Percentiles rank a stretch among this genome's conserved stretches.
Evolutionary conservation across 73 alveolate species (phyloP).

Genomic region (Tetrahymena elliotti): DNA sequence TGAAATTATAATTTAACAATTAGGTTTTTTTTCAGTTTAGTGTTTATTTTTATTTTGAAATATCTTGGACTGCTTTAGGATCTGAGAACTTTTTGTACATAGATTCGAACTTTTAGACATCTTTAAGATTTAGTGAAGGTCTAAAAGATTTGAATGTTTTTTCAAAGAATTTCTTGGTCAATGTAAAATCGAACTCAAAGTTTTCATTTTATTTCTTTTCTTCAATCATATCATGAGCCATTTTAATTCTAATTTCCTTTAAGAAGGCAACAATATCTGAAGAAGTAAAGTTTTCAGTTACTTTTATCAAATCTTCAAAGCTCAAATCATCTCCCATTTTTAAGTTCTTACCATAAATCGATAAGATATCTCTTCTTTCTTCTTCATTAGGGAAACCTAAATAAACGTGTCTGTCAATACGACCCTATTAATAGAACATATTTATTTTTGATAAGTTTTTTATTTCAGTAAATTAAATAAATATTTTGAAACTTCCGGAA

Average conservation of each 20-base stretch:
- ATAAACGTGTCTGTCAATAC: constrained; percentile 72
- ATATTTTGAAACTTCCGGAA: too few species aligned
- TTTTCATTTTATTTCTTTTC: not conserved
- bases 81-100: constrained; percentile 16
- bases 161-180: not conserved
- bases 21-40: not conserved
- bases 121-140: constrained; percentile 1
- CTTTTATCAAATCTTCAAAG: constrained; percentile 10
- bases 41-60: constrained; percentile 13
- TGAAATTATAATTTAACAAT: not conserved
- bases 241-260: constrained; percentile 33
- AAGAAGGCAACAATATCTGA: constrained; percentile 64
- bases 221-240: constrained; percentile 45
- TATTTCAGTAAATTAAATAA: too few species aligned
- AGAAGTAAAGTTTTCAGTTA: constrained; percentile 49
- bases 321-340: constrained; percentile 30
- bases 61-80: constrained; percentile 21
- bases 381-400: constrained; percentile 60
- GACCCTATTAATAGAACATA: constrained; percentile 44
- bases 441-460: not conserved
- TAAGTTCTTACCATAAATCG: constrained; percentile 45
- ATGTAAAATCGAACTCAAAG: not conserved
- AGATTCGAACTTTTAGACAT: not conserved
- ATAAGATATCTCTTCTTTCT: constrained; percentile 37
- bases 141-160: constrained; percentile 11